Conservation (phyloP, 2,329 filamentous ascomycete species). For the Venturia asperata region DNA sequence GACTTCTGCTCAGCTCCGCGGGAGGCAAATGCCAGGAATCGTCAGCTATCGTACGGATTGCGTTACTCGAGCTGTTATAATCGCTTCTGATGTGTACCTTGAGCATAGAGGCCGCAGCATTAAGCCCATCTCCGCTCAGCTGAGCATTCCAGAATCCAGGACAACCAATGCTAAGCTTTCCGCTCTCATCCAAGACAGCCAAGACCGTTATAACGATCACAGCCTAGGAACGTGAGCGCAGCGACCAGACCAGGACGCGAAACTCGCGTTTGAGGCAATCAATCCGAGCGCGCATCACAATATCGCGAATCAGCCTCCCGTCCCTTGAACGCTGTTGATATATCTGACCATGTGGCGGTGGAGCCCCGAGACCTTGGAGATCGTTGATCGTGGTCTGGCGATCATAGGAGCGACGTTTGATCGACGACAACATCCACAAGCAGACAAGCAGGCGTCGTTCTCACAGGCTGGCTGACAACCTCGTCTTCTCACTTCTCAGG, state of each 20-base stretch:
- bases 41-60: not conserved
- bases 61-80: not conserved
- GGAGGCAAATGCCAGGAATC: not conserved
- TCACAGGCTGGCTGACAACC: too few relatives aligned
- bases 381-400: too few relatives aligned
- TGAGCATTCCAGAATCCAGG: not conserved
- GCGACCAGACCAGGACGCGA: not conserved
- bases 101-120: not conserved
- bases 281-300: not conserved
- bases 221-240: not conserved
- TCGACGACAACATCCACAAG: too few relatives aligned
- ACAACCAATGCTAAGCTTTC: not conserved
- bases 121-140: not conserved
- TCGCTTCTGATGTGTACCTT: not conserved
- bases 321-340: too few relatives aligned
- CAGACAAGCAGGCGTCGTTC: too few relatives aligned
- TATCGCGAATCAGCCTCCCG: not conserved
- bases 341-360: too few relatives aligned
- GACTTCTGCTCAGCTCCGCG: not conserved
- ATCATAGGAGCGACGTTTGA: too few relatives aligned
- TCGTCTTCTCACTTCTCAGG: too few relatives aligned
- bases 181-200: not conserved
- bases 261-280: not conserved
- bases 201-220: too few relatives aligned
- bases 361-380: too few relatives aligned